These are phyloP conservation scores for Monilinia polystroma DNA, from an alignment of 2,329 filamentous ascomycete species.

Conservation along the genomic window DNA sequence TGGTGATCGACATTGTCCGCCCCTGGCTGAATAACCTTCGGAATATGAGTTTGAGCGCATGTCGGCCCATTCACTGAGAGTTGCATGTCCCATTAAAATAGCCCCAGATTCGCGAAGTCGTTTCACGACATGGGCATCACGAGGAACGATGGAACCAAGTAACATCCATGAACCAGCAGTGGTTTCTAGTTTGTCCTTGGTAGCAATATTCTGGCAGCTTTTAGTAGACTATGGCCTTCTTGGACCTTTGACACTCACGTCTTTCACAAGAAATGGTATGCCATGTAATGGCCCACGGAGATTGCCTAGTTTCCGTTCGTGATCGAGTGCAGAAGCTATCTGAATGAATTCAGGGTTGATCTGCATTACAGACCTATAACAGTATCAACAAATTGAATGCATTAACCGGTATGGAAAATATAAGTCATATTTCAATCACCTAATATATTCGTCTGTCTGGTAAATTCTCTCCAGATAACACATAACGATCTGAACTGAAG, in stretches of 20 bases:
- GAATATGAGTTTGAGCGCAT: slow-evolving; percentile 68
- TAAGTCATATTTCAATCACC: slow-evolving; percentile 45
- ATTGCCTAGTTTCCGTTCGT: slow-evolving; percentile 55
- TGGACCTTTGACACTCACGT: slow-evolving; percentile 40
- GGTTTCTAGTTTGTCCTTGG: slow-evolving; percentile 69
- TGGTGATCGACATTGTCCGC: slow-evolving; percentile 62
- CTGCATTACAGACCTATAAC: slow-evolving; percentile 56
- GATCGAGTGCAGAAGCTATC: slow-evolving; percentile 61
- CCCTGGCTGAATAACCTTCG: slow-evolving; percentile 64
- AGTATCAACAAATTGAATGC: neutral
- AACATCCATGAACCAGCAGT: slow-evolving; percentile 70
- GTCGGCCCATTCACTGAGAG: slow-evolving; percentile 71
- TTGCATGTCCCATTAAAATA: slow-evolving; percentile 68
- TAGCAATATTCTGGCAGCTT: slow-evolving; percentile 54
- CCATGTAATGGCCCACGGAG: slow-evolving; percentile 69
- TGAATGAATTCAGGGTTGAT: slow-evolving; percentile 64
- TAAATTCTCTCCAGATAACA: slow-evolving; percentile 62
- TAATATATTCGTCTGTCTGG: slow-evolving; percentile 65
- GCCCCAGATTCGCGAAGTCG: slow-evolving; percentile 60
- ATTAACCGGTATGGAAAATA: neutral
- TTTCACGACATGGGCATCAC: slow-evolving; percentile 64
- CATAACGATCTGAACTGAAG: slow-evolving; percentile 55
- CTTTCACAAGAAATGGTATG: slow-evolving; percentile 74
- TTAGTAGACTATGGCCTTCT: neutral
- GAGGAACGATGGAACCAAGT: slow-evolving; percentile 62